Evolutionary conservation across 305 asterid species (phyloP), one percentile per base, ranked within the genome.

Genomic region (Caryopteris hybrid): DNA sequence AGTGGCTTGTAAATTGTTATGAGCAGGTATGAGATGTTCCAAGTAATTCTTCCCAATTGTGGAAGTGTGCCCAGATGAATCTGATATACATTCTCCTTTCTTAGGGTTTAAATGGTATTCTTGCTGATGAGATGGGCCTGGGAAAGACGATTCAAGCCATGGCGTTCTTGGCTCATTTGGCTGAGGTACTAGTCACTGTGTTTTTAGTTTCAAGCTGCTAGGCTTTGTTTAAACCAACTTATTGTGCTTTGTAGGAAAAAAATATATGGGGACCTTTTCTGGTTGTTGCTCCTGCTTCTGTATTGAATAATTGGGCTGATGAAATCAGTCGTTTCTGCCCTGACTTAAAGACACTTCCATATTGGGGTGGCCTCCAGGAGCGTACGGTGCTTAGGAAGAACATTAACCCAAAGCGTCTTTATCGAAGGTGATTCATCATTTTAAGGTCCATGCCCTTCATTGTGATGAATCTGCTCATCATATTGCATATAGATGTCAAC

Each of bases 61-160:
- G 5, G 57, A 68, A 74, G 62, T 68, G 43, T 77, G 43, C 53
- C 23, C 39, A 20, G 61, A 46, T 71, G 69, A 54, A 55, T 65
- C 61, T 74, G 65, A 64, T 45, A 23, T 14, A 56, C 57, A 41
- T 36, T 6, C 62, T 56, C 53, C 68, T 47, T 45, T 56, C 67
- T 16, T 72, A 92, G 98, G 98, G 98, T 72, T 84, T 94, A 71
- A 94, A 94, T 84, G 99, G 99, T 74, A 94, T 94, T 83, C 97
- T 94, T 80, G 99, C 99, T 81, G 99, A 94, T 79, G 99, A 94
- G 77, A 94, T 94, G 99, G 99, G 99, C 34, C 87, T 94, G 51
- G 99, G 99, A 22, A 94, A 94, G 83, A 94, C 99, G 36, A 94
- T 94, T 75, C 98, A 91, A 76, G 98, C 99, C 74, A 94, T 94